Evolutionary conservation across 441 rosid genomes (phyloP), one percentile per base, ranked within the genome.

Genomic region (Aquilaria agallochum): DNA sequence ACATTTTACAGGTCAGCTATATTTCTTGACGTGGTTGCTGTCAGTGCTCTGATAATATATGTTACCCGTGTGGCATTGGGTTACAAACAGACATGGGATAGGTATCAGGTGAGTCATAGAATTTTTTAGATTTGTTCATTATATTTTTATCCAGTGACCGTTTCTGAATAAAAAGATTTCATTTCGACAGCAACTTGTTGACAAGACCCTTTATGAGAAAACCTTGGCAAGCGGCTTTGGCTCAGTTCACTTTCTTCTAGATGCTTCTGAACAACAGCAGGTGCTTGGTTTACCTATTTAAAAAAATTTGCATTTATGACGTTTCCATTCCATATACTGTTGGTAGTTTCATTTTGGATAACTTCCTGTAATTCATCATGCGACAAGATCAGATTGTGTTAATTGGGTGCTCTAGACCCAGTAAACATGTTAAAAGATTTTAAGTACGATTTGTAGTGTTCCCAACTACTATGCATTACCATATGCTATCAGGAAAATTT

Each of bases 181-280:
- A 47, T 67, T 71, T 49, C 65, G 68, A 53, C 92, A 94, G 98
- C 85, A 90, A 51, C 79, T 90, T 70, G 98, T 94, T 56, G 90
- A 94, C 87, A 88, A 78, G 81, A 89, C 97, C 10, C 95, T 94
- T 47, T 89, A 90, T 58, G 97, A 89, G 89, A 94, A 89, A 86
- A 94, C 98, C 44, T 75, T 90, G 74, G 98, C 97, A 32, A 89
- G 98, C 81, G 98, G 98, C 62, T 94, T 90, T 63, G 98, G 98
- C 66, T 77, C 98, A 8, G 89, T 94, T 70, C 90, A 94, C 77
- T 90, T 94, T 76, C 97, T 94, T 77, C 72, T 94, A 75, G 98
- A 94, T 76, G 96, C 97, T 70, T 88, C 97, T 31, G 93, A 94
- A 77, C 96, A 94, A 76, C 98, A 94, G 76, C 97, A 90, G 76